Percentiles rank a stretch among this genome's conserved stretches.
Evolutionary conservation across 192 early-diverging fungal genomes (phyloP).

Genomic region (Mortierella alpina): DNA sequence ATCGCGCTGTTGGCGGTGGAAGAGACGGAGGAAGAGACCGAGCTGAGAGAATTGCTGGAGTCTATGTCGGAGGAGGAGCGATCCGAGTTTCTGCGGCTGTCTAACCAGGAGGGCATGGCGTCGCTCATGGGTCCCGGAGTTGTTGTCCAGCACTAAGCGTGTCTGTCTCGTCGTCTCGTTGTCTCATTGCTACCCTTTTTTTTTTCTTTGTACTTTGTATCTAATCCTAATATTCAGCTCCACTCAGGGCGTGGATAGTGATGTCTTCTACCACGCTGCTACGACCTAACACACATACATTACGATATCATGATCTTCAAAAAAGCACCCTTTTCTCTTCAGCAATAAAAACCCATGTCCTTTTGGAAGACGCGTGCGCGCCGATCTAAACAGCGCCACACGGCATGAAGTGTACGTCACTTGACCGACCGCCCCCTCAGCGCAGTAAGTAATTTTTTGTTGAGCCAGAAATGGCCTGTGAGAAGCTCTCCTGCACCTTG

Average conservation of each 20-base stretch:
- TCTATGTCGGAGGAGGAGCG: conserved; percentile 45
- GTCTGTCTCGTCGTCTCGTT: neutral
- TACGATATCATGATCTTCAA: neutral
- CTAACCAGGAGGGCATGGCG: conserved; percentile 5
- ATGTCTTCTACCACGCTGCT: no score
- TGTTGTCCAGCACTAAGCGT: conserved; percentile 10
- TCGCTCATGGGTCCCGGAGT: neutral
- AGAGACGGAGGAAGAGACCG: conserved; percentile 42
- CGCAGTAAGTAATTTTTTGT: no score
- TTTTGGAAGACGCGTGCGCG: no score
- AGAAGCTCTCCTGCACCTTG: no score
- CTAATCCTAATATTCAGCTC: conserved; percentile 8
- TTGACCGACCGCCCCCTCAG: no score
- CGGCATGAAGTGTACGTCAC: no score
- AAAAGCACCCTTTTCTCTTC: conserved; percentile 1
- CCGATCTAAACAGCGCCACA: no score
- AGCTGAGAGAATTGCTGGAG: conserved; percentile 41
- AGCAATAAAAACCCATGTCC: neutral
- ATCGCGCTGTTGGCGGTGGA: neutral
- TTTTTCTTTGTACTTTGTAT: neutral
- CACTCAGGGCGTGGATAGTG: no score
- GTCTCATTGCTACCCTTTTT: no score
- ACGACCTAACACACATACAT: neutral
- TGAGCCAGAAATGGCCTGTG: no score
- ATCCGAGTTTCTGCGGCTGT: conserved; percentile 36